Evolutionary conservation across 495 filamentous ascomycete species (phyloP), one percentile per base, ranked within the genome.

Genomic region (Neurospora sp.): DNA sequence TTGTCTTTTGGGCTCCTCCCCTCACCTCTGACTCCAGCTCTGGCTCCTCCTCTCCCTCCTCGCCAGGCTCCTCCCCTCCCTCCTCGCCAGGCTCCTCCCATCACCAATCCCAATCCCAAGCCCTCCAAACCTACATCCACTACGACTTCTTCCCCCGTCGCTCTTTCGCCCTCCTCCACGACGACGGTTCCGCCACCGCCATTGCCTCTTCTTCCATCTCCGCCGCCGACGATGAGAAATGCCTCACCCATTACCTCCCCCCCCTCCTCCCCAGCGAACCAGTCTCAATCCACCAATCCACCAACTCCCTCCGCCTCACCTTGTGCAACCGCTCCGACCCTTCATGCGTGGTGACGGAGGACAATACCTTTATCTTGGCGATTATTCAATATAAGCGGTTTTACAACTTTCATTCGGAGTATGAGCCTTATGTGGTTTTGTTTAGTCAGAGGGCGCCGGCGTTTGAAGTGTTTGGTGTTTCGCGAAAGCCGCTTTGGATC

Each of bases 281-380:
- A 38, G 85, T 86, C 75, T 82, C 80, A 1, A 83, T 88, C 70
- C 87, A 88, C 74, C 86, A 89, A 78, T 84, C 86, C 22, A 87
- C 86, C 35, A 89, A 89, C 77, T 86, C 86, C 31, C 81, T 89
- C 0, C 76, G 81, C 3, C 75, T 89, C 40, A 88, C 86, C 16
- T 76, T 87, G 22, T 89, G 87, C 76, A 75, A 79, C 16, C 83
- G 84, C 3, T 73, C 79, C n/a, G 86, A 87, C 59, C 76, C 76
- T 9, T 22, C 9, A 0, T 89, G 87, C 78, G 22, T 73, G 14
- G 76, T 80, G 0, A 77, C 73, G 69, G 79, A 78, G 39, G 37
- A 42, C 22, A 87, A 87, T 76, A 89, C 86, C 0, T 84, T 84
- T 71, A 79, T 87, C 39, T 70, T 89, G 27, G 82, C 79, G 8